Conservation (phyloP, 176 grass and related monocot species). For the Oryza officinalis region DNA sequence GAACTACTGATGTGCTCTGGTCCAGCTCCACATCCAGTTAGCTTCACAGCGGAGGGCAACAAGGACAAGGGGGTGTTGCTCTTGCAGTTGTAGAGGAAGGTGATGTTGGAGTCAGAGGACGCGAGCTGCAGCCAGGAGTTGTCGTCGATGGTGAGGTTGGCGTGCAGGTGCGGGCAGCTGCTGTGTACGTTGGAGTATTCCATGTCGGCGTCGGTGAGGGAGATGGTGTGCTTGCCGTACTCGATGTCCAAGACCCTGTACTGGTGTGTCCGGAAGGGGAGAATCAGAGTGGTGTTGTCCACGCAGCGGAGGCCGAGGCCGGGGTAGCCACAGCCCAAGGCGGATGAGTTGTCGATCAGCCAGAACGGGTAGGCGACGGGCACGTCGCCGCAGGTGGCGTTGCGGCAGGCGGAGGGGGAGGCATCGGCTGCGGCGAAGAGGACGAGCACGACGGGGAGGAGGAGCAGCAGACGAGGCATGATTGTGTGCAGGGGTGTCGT, state of each 20-base stretch:
- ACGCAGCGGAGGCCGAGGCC: conserved; percentile 57
- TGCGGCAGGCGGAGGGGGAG: neutral
- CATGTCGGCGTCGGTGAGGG: conserved; percentile 36
- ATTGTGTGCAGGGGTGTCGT: no score
- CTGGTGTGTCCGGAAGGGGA: conserved; percentile 9
- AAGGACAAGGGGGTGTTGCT: neutral
- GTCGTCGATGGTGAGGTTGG: conserved; percentile 39
- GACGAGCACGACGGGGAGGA: neutral
- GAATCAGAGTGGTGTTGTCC: conserved; percentile 6
- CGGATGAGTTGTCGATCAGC: neutral
- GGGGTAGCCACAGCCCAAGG: conserved; percentile 34
- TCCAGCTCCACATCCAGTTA: neutral
- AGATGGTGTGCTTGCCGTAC: conserved; percentile 21
- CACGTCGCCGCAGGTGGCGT: conserved; percentile 35
- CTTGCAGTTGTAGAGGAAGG: conserved; percentile 51
- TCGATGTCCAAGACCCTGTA: conserved; percentile 40
- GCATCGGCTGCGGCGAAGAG: neutral
- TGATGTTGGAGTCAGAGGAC: conserved; percentile 26
- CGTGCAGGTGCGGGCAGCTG: conserved; percentile 42
- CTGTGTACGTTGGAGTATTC: neutral
- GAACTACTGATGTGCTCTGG: neutral
- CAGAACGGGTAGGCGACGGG: conserved; percentile 63
- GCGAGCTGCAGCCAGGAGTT: conserved; percentile 13
- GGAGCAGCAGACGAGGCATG: conserved; percentile 18
- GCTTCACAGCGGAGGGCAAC: neutral